These are phyloP conservation scores for Phenoliferia sp. DNA, from an alignment of 1,284 basidiomycete genomes.

Conservation along the genomic window DNA sequence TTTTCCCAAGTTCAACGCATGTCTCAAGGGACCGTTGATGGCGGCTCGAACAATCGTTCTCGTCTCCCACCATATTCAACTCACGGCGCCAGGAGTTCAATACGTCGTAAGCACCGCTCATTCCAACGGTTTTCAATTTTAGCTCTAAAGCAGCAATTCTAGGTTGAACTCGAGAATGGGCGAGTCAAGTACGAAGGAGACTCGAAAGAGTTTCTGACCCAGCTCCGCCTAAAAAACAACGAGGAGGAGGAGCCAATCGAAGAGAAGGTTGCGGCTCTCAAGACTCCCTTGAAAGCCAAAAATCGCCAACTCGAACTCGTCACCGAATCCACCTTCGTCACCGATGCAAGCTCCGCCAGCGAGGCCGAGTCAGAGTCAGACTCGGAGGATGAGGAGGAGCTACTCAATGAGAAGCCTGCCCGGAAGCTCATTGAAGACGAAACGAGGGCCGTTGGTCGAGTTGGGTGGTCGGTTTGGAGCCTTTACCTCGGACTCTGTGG, in stretches of 20 bases:
- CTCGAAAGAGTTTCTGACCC: slow-evolving; percentile 59
- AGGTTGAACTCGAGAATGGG: slow-evolving; percentile 76
- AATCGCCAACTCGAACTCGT: slow-evolving; percentile 19
- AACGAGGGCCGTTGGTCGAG: slow-evolving; percentile 75
- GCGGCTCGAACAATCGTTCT: slow-evolving; percentile 30
- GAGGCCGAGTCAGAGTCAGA: slow-evolving; percentile 23
- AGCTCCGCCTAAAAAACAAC: slow-evolving; percentile 40
- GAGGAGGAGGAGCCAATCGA: slow-evolving; percentile 19
- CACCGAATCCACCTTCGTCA: slow-evolving; percentile 10
- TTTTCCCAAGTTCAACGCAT: slow-evolving; percentile 53
- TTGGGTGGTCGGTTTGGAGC: slow-evolving; percentile 71
- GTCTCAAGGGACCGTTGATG: slow-evolving; percentile 27
- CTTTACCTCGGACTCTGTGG: slow-evolving; percentile 56
- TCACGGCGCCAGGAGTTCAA: slow-evolving; percentile 74
- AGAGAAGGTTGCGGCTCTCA: slow-evolving; percentile 43
- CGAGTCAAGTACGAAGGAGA: slow-evolving; percentile 69
- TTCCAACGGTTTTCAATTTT: slow-evolving; percentile 20
- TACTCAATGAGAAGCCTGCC: slow-evolving; percentile 56
- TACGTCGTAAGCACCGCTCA: slow-evolving; percentile 48
- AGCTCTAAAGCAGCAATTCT: slow-evolving; percentile 37
- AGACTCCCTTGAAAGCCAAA: neutral
- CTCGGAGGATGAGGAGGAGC: slow-evolving; percentile 18
- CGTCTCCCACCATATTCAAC: slow-evolving; percentile 31
- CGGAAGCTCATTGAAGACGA: slow-evolving; percentile 87
- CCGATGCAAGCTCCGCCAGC: slow-evolving; percentile 28